Conservation (phyloP, 2,329 filamentous ascomycete genomes). For the Nannizziopsis barbatae region DNA sequence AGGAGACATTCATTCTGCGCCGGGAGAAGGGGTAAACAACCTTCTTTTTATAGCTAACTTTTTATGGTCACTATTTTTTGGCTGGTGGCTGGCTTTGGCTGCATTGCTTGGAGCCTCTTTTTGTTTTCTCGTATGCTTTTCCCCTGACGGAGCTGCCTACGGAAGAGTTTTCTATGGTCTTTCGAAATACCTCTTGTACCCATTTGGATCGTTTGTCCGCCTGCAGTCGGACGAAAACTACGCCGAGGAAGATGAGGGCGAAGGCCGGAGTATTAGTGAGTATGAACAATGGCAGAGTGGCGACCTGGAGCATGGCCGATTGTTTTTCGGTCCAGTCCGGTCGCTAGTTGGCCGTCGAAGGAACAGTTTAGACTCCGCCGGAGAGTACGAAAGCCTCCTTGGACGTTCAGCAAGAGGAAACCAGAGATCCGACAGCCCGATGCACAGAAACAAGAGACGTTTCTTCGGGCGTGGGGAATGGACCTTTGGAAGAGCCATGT, state of each 20-base stretch:
- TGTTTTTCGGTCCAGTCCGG: constrained; percentile 84
- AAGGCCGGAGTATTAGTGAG: constrained; percentile 93
- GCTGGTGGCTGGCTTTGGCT: constrained; percentile 85
- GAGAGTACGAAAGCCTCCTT: constrained; percentile 82
- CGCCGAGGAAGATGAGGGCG: constrained; percentile 83
- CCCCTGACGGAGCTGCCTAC: constrained; percentile 72
- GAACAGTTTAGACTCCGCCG: constrained; percentile 76
- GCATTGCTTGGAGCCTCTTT: constrained; percentile 62
- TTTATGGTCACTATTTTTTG: constrained; percentile 81
- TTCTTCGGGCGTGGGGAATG: constrained; percentile 92
- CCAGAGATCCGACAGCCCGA: constrained; percentile 33
- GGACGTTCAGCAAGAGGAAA: constrained; percentile 50
- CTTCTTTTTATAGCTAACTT: constrained; percentile 84
- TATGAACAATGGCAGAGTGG: constrained; percentile 99
- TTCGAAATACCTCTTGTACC: constrained; percentile 80
- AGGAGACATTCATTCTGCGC: constrained; percentile 90
- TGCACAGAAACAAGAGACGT: constrained; percentile 57
- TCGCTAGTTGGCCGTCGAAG: constrained; percentile 78
- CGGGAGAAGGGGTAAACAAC: constrained; percentile 71
- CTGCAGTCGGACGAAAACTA: constrained; percentile 91
- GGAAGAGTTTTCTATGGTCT: constrained; percentile 75
- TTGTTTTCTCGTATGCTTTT: constrained; percentile 69
- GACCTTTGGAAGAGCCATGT: constrained; percentile 88
- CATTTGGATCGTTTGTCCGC: constrained; percentile 91
- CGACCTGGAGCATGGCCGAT: constrained; percentile 83